phyloP scores from a whole-genome alignment of 805 yeast genomes.

The Kodamaea neixiangensis region DNA sequence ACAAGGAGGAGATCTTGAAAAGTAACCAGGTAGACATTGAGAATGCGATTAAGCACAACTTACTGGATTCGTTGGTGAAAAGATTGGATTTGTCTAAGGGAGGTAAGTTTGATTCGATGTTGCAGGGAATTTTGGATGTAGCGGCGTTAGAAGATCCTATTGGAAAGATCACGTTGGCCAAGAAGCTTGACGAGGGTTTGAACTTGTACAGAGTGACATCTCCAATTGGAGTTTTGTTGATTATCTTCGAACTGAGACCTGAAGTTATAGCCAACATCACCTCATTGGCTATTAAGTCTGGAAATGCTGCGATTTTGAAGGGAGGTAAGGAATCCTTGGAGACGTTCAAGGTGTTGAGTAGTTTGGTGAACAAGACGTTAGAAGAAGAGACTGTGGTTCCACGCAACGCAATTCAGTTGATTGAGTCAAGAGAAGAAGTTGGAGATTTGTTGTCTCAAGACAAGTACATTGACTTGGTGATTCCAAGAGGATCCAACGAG shows the following conservation, averaged over 20 bases:
- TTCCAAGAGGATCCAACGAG: slow-evolving; percentile 97
- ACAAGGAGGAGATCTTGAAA: slow-evolving; percentile 61
- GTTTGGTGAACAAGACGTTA: slow-evolving; percentile 63
- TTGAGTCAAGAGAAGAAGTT: slow-evolving; percentile 88
- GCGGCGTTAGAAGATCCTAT: slow-evolving; percentile 89
- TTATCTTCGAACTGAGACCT: slow-evolving; percentile 95
- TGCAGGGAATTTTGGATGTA: slow-evolving; percentile 91
- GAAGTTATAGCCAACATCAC: slow-evolving; percentile 98
- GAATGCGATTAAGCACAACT: slow-evolving; percentile 58
- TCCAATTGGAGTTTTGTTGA: slow-evolving; percentile 91
- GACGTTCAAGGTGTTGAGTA: slow-evolving; percentile 82
- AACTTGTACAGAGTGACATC: slow-evolving; percentile 81
- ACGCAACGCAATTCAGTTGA: slow-evolving; percentile 76
- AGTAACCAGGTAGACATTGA: slow-evolving; percentile 80
- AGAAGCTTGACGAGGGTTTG: slow-evolving; percentile 86
- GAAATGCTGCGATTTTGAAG: slow-evolving; percentile 93
- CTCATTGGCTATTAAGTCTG: slow-evolving; percentile 92
- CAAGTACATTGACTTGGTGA: slow-evolving; percentile 87
- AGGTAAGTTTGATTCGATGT: slow-evolving; percentile 90
- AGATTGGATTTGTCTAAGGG: slow-evolving; percentile 79
- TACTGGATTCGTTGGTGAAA: slow-evolving; percentile 73
- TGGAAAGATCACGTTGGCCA: slow-evolving; percentile 82
- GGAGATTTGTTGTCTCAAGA: slow-evolving; percentile 83
- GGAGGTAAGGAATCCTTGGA: slow-evolving; percentile 94
- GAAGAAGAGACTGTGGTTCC: slow-evolving; percentile 70